Percentiles rank a stretch among this genome's conserved stretches.
Conservation (phyloP, 768 basidiomycete genomes). For the Pholiota conissans region DNA sequence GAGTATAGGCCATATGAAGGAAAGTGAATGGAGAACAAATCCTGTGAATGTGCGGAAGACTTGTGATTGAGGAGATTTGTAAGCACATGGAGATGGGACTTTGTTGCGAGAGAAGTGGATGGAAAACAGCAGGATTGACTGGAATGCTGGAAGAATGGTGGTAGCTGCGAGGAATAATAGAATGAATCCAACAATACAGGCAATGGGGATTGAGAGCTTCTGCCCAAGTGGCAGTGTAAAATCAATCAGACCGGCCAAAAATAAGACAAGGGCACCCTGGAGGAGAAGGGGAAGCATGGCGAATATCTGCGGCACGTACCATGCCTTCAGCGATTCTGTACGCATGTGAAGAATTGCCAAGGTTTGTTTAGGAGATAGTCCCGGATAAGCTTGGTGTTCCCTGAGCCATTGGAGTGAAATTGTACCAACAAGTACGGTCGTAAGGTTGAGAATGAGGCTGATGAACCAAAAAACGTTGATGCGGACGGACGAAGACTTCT, state of each 20-base stretch:
- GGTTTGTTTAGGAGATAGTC: not conserved
- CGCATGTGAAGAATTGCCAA: constrained; percentile 6
- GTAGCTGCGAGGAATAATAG: constrained; percentile 15
- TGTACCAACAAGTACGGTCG: constrained; percentile 16
- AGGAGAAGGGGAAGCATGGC: constrained; percentile 1
- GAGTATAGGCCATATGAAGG: not conserved
- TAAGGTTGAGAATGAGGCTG: constrained; percentile 16
- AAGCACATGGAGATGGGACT: constrained; percentile 12
- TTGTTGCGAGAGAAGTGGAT: not conserved
- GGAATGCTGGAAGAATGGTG: constrained; percentile 11
- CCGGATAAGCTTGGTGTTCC: constrained; percentile 2
- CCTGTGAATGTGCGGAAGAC: constrained; percentile 1
- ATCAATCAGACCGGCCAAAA: constrained; percentile 18
- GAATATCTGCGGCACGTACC: constrained; percentile 9
- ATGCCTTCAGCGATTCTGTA: not conserved
- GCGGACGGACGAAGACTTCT: constrained; percentile 4
- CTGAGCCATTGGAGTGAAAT: constrained; percentile 13
- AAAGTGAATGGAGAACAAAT: not conserved
- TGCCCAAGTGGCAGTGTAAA: constrained; percentile 11
- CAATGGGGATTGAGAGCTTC: constrained; percentile 10
- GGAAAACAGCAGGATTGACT: not conserved
- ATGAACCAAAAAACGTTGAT: constrained; percentile 17
- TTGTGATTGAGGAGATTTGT: constrained; percentile 17
- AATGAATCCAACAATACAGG: constrained; percentile 6
- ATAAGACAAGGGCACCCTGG: constrained; percentile 15